Conservation (phyloP, 768 basidiomycete species). For the Boletus pseudo-olivaceus region DNA sequence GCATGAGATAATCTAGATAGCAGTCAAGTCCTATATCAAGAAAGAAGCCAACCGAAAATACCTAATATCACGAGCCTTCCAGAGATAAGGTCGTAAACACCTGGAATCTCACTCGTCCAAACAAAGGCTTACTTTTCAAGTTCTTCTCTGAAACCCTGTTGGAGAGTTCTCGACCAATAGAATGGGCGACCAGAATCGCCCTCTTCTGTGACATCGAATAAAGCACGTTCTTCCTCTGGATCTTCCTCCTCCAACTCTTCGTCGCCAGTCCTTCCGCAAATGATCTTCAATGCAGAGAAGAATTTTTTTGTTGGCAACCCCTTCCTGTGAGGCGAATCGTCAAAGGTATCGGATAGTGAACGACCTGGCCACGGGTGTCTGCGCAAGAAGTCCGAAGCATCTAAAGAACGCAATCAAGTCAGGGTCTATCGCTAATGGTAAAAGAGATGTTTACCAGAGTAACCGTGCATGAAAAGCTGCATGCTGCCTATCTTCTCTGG, state of each 20-base stretch:
- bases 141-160: slow-evolving; percentile 82
- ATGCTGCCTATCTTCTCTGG: slow-evolving; percentile 90
- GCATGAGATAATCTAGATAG: slow-evolving; percentile 77
- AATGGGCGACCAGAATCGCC: slow-evolving; percentile 58
- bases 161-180: slow-evolving; percentile 77
- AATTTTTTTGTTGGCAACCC: slow-evolving; percentile 67
- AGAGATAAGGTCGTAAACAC: slow-evolving; percentile 10
- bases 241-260: slow-evolving; percentile 72
- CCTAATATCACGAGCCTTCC: slow-evolving; percentile 79
- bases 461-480: slow-evolving; percentile 87
- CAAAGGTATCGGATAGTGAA: slow-evolving; percentile 79
- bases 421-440: neutral
- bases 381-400: slow-evolving; percentile 83
- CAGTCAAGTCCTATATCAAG: slow-evolving; percentile 2
- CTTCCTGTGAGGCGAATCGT: slow-evolving; percentile 76
- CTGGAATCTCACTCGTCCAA: neutral
- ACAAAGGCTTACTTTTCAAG: slow-evolving; percentile 67
- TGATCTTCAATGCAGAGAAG: slow-evolving; percentile 62
- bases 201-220: slow-evolving; percentile 65
- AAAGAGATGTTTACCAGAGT: slow-evolving; percentile 46
- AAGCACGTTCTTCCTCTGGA: slow-evolving; percentile 66
- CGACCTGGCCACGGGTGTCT: slow-evolving; percentile 88
- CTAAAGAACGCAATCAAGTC: slow-evolving; percentile 33
- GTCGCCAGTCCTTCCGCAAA: slow-evolving; percentile 84
- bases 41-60: slow-evolving; percentile 21